A percentile compares a stretch with the other conserved stretches of the same genome.
Conservation (phyloP, 495 filamentous ascomycete genomes). For the Friedmanniomyces endolithicus region DNA sequence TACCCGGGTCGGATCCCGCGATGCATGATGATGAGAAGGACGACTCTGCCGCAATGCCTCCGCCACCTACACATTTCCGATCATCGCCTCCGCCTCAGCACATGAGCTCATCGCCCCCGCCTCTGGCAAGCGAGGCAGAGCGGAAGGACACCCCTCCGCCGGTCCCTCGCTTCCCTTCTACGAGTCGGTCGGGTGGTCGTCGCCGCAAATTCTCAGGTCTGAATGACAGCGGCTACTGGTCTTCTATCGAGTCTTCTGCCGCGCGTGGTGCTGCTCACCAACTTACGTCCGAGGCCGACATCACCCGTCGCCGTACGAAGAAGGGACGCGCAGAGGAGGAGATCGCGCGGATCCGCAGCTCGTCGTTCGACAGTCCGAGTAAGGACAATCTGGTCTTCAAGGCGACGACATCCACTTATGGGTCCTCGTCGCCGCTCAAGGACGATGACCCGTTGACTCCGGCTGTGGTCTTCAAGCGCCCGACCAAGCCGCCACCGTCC, state of each 20-base stretch:
- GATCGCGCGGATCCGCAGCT: constrained; percentile 84
- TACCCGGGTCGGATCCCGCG: constrained; percentile 70
- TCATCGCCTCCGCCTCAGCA: constrained; percentile 49
- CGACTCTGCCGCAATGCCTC: constrained; percentile 32
- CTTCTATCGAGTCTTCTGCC: constrained; percentile 90
- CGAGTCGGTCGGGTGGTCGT: constrained; percentile 43
- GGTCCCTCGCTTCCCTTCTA: constrained; percentile 44
- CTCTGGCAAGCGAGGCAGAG: constrained; percentile 42
- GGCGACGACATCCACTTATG: constrained; percentile 38
- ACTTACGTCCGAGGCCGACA: constrained; percentile 56
- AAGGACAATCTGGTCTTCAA: constrained; percentile 41
- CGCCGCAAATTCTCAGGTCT: constrained; percentile 62
- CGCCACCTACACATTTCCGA: constrained; percentile 31
- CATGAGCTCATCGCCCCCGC: constrained; percentile 79
- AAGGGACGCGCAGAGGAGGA: constrained; percentile 88
- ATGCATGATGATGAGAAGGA: constrained; percentile 48
- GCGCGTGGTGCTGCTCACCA: constrained; percentile 53
- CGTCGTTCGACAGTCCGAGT: constrained; percentile 83
- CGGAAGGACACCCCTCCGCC: constrained; percentile 68
- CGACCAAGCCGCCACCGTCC: constrained; percentile 68
- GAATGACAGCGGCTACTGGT: constrained; percentile 95
- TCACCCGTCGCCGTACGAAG: constrained; percentile 66
- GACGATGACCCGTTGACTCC: constrained; percentile 52
- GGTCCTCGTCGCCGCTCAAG: constrained; percentile 48
- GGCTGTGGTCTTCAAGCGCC: constrained; percentile 70